These are phyloP conservation scores for Blastocystis sp. DNA, from an alignment of 352 stramenopile genomes.

Conservation along the genomic window DNA sequence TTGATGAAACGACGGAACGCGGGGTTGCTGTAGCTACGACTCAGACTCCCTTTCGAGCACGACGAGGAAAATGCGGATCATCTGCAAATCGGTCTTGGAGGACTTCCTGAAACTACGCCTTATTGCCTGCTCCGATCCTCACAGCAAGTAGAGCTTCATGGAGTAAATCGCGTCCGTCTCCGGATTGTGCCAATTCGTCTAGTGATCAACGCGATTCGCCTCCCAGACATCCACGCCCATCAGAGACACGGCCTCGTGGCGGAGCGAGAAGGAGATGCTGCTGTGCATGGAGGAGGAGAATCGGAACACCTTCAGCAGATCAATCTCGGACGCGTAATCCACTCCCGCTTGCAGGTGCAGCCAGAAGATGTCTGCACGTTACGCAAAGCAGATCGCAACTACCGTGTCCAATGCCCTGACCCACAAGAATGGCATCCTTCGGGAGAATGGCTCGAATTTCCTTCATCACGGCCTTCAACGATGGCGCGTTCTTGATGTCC, in stretches of 20 bases:
- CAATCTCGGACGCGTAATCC: slow-evolving; percentile 62
- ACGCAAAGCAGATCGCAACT: not conserved
- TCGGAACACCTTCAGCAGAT: slow-evolving; percentile 45
- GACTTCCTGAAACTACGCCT: slow-evolving; percentile 6
- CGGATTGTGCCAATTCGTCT: slow-evolving; percentile 22
- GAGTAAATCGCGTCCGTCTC: slow-evolving; percentile 22
- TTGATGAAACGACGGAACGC: not conserved
- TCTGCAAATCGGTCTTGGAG: not conserved
- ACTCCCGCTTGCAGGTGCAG: slow-evolving; percentile 26
- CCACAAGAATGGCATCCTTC: slow-evolving; percentile 47
- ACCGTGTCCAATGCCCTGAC: slow-evolving; percentile 62
- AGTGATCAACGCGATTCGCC: not conserved
- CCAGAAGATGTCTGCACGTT: slow-evolving; percentile 59
- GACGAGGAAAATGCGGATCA: not conserved
- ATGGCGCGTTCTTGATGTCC: slow-evolving; percentile 11
- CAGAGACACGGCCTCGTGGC: slow-evolving; percentile 5
- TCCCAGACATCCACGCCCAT: not conserved
- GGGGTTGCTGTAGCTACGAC: not conserved
- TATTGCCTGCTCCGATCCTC: not conserved
- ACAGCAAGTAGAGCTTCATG: slow-evolving; percentile 35
- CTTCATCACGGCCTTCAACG: slow-evolving; percentile 9
- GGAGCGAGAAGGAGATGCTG: not conserved
- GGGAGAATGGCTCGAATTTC: slow-evolving; percentile 29
- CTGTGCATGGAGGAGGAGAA: not conserved
- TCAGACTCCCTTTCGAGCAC: not conserved